Evolutionary conservation across 768 basidiomycete species (phyloP), one percentile per base, ranked within the genome.

Genomic region (Phylloporus sp.): DNA sequence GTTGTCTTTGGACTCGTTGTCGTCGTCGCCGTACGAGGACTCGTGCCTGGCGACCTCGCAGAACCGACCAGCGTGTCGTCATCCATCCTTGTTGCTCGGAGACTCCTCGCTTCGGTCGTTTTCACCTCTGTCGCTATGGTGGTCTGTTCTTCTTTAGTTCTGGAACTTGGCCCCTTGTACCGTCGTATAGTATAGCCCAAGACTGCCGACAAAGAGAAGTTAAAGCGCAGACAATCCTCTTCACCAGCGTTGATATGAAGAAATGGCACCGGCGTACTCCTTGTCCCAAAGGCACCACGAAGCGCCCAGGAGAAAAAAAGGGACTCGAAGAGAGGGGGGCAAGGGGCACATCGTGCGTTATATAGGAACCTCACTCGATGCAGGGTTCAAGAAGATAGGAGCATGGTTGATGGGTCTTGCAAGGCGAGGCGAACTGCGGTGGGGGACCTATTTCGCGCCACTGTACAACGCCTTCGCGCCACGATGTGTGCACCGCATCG

Each of bases 51-150:
- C 24, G 60, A 59, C 31, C 50, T 26, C 17, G 50, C 52, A 7
- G 59, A 58, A 33, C 42, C 56, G 29, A 52, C 33, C 49, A 61
- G 38, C 1, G 62, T 62, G 5, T 63, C 59, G 15, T 62, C 59
- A 9, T 61, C 62, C 56, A 62, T 62, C 6, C 8, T 49, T n/a
- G 10, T 22, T 17, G 5, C 33, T 34, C 13, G 42, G 6, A 8
- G 29, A 11, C 20, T 32, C 28, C 39, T 38, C 14, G 11, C n/a
- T 18, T 26, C 27, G 10, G 40, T 34, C 3, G 27, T 13, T 24
- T 14, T 28, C 3, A 15, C 3, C 35, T 6, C 20, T 20, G 4
- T 21, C 36, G 44, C 28, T 50, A 32, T 47, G 27, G 41, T 45
- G 11, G 44, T 33, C 17, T 5, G 27, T 10, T 20, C 13, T 29